phyloP scores from a whole-genome alignment of 148 eudicot genomes.

The Silene latifolia region DNA sequence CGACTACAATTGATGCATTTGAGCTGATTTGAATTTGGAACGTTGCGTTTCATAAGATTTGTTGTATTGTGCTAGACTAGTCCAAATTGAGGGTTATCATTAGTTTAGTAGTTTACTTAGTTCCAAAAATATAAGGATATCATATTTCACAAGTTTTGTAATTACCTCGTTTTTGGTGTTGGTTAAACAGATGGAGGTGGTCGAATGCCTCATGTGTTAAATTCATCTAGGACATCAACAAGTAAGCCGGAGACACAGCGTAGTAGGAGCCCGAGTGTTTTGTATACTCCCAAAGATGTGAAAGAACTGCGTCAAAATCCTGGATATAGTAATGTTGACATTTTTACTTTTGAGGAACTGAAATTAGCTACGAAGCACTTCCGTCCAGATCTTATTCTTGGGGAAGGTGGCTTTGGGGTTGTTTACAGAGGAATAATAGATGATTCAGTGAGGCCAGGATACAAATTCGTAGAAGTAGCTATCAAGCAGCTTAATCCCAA shows the following conservation, averaged over 20 bases:
- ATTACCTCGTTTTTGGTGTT: conserved; percentile 1
- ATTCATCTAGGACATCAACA: conserved; percentile 14
- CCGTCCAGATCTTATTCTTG: conserved; percentile 75
- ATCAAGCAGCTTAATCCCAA: conserved; percentile 84
- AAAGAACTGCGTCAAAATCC: conserved; percentile 69
- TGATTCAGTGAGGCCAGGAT: conserved; percentile 69
- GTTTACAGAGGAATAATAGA: conserved; percentile 79
- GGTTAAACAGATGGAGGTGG: conserved; percentile 27
- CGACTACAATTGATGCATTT: background rate
- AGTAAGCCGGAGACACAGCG: conserved; percentile 7
- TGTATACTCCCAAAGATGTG: conserved; percentile 60
- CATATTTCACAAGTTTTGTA: too few species aligned
- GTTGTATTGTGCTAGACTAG: background rate
- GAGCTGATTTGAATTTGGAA: too few species aligned
- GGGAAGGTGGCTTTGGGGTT: conserved; percentile 91
- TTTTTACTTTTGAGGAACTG: conserved; percentile 82
- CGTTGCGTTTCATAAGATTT: background rate
- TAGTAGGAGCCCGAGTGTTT: conserved; percentile 34
- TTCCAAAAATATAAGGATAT: too few species aligned
- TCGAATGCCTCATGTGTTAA: conserved; percentile 15
- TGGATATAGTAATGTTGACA: conserved; percentile 63
- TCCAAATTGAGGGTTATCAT: too few species aligned
- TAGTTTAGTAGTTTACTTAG: too few species aligned
- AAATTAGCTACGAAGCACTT: conserved; percentile 74
- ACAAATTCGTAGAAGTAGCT: conserved; percentile 61